Conservation (phyloP, 78 protist genomes). For the Dictyostelium purpureum region DNA sequence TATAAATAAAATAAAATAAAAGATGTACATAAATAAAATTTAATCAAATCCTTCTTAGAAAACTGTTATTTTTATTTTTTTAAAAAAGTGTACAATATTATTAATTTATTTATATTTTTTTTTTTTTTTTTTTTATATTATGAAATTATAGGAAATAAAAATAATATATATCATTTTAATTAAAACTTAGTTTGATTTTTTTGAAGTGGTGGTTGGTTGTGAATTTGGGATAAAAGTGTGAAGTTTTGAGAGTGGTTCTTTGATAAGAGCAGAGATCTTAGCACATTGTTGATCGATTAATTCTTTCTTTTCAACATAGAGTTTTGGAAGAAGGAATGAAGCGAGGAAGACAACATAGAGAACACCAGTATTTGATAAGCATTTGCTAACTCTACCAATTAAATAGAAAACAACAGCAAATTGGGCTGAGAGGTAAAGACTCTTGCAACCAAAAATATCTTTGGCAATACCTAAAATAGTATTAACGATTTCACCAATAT, state of each 20-base stretch:
- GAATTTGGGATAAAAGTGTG: slow-evolving; percentile 39
- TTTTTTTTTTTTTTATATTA: background rate
- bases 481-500: slow-evolving; percentile 14
- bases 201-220: background rate
- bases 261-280: background rate
- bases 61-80: background rate
- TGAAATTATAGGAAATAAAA: background rate
- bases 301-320: slow-evolving; percentile 59
- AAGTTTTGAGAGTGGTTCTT: slow-evolving; percentile 19
- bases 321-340: slow-evolving; percentile 58
- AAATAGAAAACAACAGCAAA: slow-evolving; percentile 23
- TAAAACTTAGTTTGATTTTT: slow-evolving; percentile 12
- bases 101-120: background rate
- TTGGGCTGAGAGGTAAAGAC: slow-evolving; percentile 43
- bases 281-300: slow-evolving; percentile 41
- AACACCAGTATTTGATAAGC: slow-evolving; percentile 10
- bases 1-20: too few species aligned
- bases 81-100: background rate
- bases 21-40: background rate
- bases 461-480: slow-evolving; percentile 21
- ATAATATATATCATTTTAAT: background rate
- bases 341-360: slow-evolving; percentile 33
- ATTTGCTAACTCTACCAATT: slow-evolving; percentile 38
- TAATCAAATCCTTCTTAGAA: too few species aligned
- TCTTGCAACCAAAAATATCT: slow-evolving; percentile 42